Evolutionary conservation across 371 early-diverging fungal species (phyloP), one percentile per base, ranked within the genome.

Genomic region (Haplosporangium sp.): DNA sequence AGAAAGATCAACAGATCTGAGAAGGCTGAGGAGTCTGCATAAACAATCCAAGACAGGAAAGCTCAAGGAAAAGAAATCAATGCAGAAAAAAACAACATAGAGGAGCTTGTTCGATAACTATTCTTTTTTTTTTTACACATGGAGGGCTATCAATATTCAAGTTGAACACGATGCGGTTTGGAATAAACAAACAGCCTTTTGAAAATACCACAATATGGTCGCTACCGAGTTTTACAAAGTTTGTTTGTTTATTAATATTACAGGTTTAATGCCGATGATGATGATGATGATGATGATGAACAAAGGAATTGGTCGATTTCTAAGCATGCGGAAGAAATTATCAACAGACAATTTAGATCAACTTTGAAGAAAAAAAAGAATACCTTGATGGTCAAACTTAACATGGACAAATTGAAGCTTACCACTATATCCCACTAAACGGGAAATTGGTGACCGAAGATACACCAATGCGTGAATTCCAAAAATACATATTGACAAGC

Each of bases 371-470:
- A 10, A 57, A 63, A 27, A 10, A 37, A 6, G 13, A 69, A 45
- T 47, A 2, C 1, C 27, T 27, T 27, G 27, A 27, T 27, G 27
- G 27, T 27, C 27, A 27, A 27, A 27, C 27, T 27, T 27, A 27
- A 27, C 27, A 27, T 27, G 27, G 27, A 27, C 27, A 27, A 27
- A 27, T 27, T 27, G 27, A 27, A 27, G 27, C 67, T 69, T 72
- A 77, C 78, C 78, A 55, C 78, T 77, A 34, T 77, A 77, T 45
- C 78, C 78, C 48, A 77, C 78, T 3, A 77, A 63, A 7, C 78
- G 72, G 7, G 78, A 77, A 45, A 65, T 66, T 7, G 78, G 78
- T 1, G 66, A 61, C 7, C 70, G 78, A 44, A 77, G 67, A 61
- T 73, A 48, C 9, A 17, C 15, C 56, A 77, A 55, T 3, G 78